Base-by-base conservation (phyloP, 768 basidiomycete species). In the Psilocybe cubensis region DNA sequence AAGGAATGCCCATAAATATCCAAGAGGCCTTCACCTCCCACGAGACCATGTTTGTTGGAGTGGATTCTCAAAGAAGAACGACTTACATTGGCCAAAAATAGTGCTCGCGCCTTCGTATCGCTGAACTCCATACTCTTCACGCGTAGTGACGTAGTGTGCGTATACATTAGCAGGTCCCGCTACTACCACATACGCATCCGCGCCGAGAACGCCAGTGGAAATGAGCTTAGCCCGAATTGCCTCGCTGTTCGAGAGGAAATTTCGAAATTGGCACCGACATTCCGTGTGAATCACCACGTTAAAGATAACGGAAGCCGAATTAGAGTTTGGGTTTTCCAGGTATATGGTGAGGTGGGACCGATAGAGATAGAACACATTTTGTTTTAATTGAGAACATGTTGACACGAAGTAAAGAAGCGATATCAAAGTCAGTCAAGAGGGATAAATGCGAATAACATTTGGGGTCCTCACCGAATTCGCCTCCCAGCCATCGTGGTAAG, bases 161-260 rank as follows among this genome's bases (percentile, higher is more conserved):
- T 92, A 92, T 4, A 88, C 87, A 61, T 92, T 92, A 4, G 89
- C 89, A n/a, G 91, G 91, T 12, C 89, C 91, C 12, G 88, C 86
- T 54, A 91, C 73, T 51, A 91, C 89, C 58, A 92, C 88, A 61
- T 89, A 88, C 3, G 88, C 89, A 61, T 88, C 80, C 45, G 83
- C 70, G 38, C 84, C 87, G 57, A 92, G 69, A 56, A 91, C 75
- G 3, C 83, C 84, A 47, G 81, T 74, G 0, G 86, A 79, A 57
- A 91, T 86, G 47, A 92, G 77, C 65, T 78, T 72, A 21, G 82
- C 76, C 47, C 89, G 86, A 48, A 92, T 60, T 1, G 89, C 86
- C 57, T 91, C 83, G 35, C 89, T 91, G 66, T 24, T 48, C 54
- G 29, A 38, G 40, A 27, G 61, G 20, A 46, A 38, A 46, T 29